Conservation (phyloP, 306 rosid species). For the Rosa lucieae region DNA sequence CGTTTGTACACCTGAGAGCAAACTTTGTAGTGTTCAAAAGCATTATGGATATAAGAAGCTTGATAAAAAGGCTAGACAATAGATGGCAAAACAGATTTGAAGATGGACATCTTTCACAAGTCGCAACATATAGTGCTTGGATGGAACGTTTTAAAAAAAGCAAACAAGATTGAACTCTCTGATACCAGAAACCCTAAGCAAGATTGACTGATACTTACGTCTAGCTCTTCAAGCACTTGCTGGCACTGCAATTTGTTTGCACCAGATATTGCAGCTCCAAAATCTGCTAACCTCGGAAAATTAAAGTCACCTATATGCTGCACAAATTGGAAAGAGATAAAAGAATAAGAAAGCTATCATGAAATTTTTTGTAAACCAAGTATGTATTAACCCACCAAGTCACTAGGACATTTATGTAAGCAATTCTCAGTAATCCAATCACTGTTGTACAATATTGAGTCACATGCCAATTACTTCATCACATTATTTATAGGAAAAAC, state of each 20-base stretch:
- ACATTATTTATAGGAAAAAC: too few species aligned
- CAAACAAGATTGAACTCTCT: constrained; percentile 5
- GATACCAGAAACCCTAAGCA: constrained; percentile 19
- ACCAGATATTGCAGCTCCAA: constrained; percentile 99
- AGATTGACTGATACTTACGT: constrained; percentile 52
- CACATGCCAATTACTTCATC: too few species aligned
- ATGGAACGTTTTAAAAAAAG: background rate
- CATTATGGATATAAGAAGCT: constrained; percentile 19
- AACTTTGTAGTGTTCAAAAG: constrained; percentile 15
- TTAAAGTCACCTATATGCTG: constrained; percentile 99
- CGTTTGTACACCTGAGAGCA: constrained; percentile 78
- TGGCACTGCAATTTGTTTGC: constrained; percentile 97
- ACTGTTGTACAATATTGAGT: background rate
- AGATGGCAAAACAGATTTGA: background rate
- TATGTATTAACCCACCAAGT: background rate
- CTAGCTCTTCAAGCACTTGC: constrained; percentile 97
- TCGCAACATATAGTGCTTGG: background rate
- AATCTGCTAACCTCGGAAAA: constrained; percentile 94
- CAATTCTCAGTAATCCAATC: background rate
- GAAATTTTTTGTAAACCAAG: background rate
- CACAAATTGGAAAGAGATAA: constrained; percentile 28
- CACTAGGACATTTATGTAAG: background rate
- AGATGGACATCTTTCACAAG: constrained; percentile 8
- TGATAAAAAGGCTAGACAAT: constrained; percentile 5
- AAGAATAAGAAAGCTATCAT: background rate